phyloP scores from a whole-genome alignment of 179 eudicot genomes.

The Camellia oleifera region DNA sequence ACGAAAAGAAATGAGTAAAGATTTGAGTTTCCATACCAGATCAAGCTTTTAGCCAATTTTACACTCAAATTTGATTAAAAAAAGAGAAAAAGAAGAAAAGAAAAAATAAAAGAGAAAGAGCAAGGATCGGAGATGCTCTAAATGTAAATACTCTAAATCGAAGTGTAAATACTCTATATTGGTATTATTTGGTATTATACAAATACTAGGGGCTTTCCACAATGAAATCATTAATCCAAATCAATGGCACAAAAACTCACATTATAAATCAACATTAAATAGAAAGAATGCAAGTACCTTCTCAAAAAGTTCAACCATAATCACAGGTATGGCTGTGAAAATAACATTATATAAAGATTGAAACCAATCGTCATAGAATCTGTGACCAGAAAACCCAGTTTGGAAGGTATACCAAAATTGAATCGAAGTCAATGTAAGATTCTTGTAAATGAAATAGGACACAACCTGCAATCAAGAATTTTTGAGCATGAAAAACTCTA shows the following conservation, averaged over 20 bases:
- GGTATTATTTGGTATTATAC: too few species aligned
- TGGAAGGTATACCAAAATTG: slow-evolving; percentile 97
- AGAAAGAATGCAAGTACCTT: slow-evolving; percentile 48
- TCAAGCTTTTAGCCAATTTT: too few species aligned
- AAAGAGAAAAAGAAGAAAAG: too few species aligned
- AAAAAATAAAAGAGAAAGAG: too few species aligned
- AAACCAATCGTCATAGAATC: slow-evolving; percentile 98
- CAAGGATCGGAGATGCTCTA: too few species aligned
- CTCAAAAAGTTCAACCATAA: slow-evolving; percentile 86
- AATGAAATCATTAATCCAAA: slow-evolving; percentile 3
- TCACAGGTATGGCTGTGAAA: slow-evolving; percentile 90
- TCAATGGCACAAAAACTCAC: background rate
- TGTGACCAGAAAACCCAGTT: slow-evolving; percentile 93
- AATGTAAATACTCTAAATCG: too few species aligned
- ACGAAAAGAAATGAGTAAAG: too few species aligned
- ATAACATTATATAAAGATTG: slow-evolving; percentile 92
- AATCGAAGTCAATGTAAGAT: slow-evolving; percentile 84
- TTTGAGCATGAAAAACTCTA: background rate
- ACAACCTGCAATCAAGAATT: slow-evolving; percentile 68
- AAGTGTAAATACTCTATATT: background rate
- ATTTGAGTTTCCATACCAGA: too few species aligned
- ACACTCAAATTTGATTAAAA: too few species aligned
- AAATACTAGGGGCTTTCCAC: slow-evolving; percentile 7
- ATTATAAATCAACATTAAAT: background rate
- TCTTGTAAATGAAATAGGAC: slow-evolving; percentile 91